Evolutionary conservation across 352 stramenopile genomes (phyloP).

Genomic region (Phytopythium montanum): DNA sequence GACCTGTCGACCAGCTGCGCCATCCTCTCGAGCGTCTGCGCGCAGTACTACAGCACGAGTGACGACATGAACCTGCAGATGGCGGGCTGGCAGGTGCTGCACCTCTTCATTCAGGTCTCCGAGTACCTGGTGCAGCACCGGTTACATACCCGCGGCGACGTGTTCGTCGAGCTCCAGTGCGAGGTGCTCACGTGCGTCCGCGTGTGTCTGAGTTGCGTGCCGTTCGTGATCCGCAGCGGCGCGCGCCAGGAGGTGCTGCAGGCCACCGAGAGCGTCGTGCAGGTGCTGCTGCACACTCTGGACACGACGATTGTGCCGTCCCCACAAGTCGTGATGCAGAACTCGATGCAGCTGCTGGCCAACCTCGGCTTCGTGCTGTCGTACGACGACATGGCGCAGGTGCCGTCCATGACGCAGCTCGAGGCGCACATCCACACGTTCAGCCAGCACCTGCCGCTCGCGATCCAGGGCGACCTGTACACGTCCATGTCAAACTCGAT

Average conservation of each 20-base stretch:
- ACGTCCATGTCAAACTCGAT: conserved; percentile 80
- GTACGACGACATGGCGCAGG: conserved; percentile 61
- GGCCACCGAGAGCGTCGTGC: conserved; percentile 44
- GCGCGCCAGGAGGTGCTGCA: conserved; percentile 49
- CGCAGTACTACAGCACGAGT: conserved; percentile 56
- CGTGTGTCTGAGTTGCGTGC: conserved; percentile 53
- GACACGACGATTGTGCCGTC: conserved; percentile 67
- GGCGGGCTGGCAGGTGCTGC: conserved; percentile 59
- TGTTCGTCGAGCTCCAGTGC: conserved; percentile 57
- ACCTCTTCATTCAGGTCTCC: conserved; percentile 55
- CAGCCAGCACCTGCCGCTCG: conserved; percentile 58
- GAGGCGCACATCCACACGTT: conserved; percentile 72
- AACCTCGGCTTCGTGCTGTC: conserved; percentile 61
- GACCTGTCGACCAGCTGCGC: conserved; percentile 57
- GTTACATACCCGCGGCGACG: conserved; percentile 48
- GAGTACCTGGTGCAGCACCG: conserved; percentile 61
- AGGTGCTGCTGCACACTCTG: conserved; percentile 51
- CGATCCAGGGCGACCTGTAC: conserved; percentile 76
- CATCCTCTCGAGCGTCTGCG: conserved; percentile 55
- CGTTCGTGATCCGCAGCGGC: conserved; percentile 53
- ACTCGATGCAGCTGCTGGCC: conserved; percentile 62
- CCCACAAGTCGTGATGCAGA: conserved; percentile 56
- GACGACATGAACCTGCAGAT: conserved; percentile 53
- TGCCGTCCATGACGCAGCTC: conserved; percentile 69
- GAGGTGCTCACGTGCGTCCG: conserved; percentile 61